A percentile compares a stretch with the other conserved stretches of the same genome.
Conservation (phyloP, 2,329 filamentous ascomycete species). For the Ceratocystis albifundus region DNA sequence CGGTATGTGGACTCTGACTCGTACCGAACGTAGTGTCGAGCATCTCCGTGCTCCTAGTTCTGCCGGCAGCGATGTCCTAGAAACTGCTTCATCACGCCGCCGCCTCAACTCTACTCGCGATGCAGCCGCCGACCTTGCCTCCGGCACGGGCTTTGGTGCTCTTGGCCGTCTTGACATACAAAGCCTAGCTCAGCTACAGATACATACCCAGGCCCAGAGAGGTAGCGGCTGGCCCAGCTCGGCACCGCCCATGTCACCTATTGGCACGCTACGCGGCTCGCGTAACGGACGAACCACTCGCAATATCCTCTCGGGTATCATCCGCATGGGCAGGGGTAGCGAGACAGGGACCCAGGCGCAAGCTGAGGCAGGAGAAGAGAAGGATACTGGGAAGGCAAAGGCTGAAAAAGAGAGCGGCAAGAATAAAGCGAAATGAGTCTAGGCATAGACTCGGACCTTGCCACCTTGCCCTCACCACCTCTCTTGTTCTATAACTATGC, state of each 20-base stretch:
- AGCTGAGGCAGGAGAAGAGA: not conserved
- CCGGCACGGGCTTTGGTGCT: conserved; percentile 24
- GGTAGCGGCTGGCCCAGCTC: not conserved
- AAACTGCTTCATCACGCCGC: conserved; percentile 23
- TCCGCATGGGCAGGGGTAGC: conserved; percentile 35
- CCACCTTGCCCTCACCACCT: not conserved
- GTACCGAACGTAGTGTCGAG: conserved; percentile 25
- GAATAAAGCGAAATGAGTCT: not conserved
- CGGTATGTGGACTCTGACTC: conserved; percentile 23
- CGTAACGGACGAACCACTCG: conserved; percentile 34
- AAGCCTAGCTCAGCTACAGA: conserved; percentile 18
- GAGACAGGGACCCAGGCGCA: conserved; percentile 25
- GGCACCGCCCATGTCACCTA: conserved; percentile 15
- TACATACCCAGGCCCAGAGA: conserved; percentile 14
- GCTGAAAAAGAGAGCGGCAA: conserved; percentile 2
- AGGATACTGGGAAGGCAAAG: not conserved
- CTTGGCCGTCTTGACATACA: conserved; percentile 19
- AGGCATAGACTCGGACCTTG: not conserved
- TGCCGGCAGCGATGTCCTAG: conserved; percentile 39
- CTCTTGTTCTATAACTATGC: conserved; percentile 18
- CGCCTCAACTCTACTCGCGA: conserved; percentile 6
- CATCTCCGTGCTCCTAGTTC: conserved; percentile 37
- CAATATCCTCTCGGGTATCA: conserved; percentile 36
- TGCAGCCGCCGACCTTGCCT: conserved; percentile 9
- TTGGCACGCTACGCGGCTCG: conserved; percentile 27